These are phyloP conservation scores for Scedosporium aurantiacum DNA, from an alignment of 2,329 filamentous ascomycete species.

Conservation along the genomic window DNA sequence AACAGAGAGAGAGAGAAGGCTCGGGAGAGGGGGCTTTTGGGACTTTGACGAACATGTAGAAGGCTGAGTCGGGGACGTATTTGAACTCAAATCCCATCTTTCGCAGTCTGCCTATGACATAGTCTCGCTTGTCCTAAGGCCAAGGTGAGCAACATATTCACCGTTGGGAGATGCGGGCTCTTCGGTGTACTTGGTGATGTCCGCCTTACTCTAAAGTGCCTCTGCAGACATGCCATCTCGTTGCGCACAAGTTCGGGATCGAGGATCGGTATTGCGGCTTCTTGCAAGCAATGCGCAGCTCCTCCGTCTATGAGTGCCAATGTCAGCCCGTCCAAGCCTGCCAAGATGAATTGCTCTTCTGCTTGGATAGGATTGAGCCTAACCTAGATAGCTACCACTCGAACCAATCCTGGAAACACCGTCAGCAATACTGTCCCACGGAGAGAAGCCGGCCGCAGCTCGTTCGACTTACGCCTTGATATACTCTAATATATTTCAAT, in stretches of 20 bases:
- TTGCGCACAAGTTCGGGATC: conserved; percentile 66
- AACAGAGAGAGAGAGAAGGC: no score
- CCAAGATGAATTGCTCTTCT: no score
- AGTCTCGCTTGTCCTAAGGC: conserved; percentile 71
- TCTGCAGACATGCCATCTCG: conserved; percentile 85
- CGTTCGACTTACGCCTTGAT: conserved; percentile 58
- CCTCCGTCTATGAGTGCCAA: conserved; percentile 93
- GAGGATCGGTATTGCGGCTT: conserved; percentile 88
- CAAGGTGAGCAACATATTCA: no score
- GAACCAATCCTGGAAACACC: background rate
- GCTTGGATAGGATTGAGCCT: background rate
- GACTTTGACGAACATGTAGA: conserved; percentile 64
- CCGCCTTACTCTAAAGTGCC: conserved; percentile 58
- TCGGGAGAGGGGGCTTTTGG: no score
- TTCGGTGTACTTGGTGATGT: background rate
- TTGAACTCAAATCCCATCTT: conserved; percentile 82
- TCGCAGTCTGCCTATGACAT: conserved; percentile 66
- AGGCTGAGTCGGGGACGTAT: conserved; percentile 80
- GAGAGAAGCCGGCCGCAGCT: background rate
- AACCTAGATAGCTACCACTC: conserved; percentile 17
- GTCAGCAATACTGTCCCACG: background rate
- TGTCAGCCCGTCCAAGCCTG: conserved; percentile 50
- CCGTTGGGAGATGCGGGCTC: no score
- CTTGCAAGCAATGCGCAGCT: conserved; percentile 90
- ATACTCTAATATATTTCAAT: conserved; percentile 47